These are phyloP conservation scores for Gossypium laxum DNA, from an alignment of 441 rosid genomes.

Conservation along the genomic window DNA sequence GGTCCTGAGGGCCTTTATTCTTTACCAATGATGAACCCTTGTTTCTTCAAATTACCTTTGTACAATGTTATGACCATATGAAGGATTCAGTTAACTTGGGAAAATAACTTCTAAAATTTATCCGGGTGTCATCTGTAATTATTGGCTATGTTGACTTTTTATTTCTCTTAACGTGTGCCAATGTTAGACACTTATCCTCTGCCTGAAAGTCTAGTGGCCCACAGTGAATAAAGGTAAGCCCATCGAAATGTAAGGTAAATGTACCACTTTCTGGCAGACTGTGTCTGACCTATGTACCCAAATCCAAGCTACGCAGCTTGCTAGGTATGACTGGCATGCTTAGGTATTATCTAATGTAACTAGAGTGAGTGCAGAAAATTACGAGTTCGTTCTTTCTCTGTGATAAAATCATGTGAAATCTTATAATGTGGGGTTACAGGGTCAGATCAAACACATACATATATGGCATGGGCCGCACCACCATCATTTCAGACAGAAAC, in stretches of 20 bases:
- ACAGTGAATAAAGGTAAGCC: not conserved
- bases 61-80: not conserved
- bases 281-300: not conserved
- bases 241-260: not conserved
- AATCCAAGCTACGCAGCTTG: not conserved
- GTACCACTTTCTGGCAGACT: not conserved
- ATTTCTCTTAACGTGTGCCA: not conserved
- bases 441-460: slow-evolving; percentile 55
- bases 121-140: not conserved
- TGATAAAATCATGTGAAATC: slow-evolving; percentile 16
- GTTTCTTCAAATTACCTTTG: not conserved
- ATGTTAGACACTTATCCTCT: not conserved
- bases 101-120: not conserved
- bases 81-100: not conserved
- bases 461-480: slow-evolving; percentile 64
- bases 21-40: not conserved
- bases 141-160: not conserved
- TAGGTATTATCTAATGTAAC: not conserved
- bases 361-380: not conserved
- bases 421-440: slow-evolving; percentile 37
- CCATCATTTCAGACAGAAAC: slow-evolving; percentile 55
- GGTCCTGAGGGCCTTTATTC: not conserved
- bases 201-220: not conserved
- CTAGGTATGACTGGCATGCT: not conserved
- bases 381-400: not conserved